phyloP scores from a whole-genome alignment of 805 yeast species.

The Suhomyces prunicola region DNA sequence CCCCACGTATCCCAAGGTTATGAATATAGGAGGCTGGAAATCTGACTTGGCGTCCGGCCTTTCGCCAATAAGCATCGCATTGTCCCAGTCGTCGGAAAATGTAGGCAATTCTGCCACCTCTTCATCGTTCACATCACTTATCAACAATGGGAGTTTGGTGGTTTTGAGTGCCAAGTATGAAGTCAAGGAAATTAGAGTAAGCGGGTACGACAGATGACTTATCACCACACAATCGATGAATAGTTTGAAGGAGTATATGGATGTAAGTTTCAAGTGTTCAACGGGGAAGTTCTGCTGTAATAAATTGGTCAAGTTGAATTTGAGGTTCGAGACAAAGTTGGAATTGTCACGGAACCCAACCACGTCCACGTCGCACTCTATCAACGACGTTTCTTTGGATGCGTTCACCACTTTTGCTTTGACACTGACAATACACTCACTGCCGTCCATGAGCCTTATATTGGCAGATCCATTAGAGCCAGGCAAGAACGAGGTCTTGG shows the following conservation, averaged over 20 bases:
- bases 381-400: constrained; percentile 42
- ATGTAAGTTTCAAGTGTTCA: constrained; percentile 57
- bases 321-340: constrained; percentile 58
- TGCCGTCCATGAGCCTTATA: constrained; percentile 81
- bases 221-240: constrained; percentile 78
- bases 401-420: constrained; percentile 72
- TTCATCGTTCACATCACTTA: constrained; percentile 62
- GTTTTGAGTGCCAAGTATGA: constrained; percentile 77
- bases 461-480: constrained; percentile 91
- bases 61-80: constrained; percentile 46
- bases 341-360: constrained; percentile 80
- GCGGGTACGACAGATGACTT: constrained; percentile 75
- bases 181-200: constrained; percentile 76
- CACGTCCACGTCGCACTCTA: constrained; percentile 79
- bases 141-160: constrained; percentile 69
- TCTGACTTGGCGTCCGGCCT: constrained; percentile 4
- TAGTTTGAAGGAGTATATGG: constrained; percentile 71
- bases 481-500: constrained; percentile 76
- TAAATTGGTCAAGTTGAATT: constrained; percentile 56
- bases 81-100: constrained; percentile 84
- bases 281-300: constrained; percentile 52
- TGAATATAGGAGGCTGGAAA: constrained; percentile 70
- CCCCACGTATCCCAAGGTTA: constrained; percentile 76
- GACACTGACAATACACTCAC: constrained; percentile 89
- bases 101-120: constrained; percentile 86